phyloP scores from a whole-genome alignment of 495 filamentous ascomycete genomes.

The Jackrogersella minutella region DNA sequence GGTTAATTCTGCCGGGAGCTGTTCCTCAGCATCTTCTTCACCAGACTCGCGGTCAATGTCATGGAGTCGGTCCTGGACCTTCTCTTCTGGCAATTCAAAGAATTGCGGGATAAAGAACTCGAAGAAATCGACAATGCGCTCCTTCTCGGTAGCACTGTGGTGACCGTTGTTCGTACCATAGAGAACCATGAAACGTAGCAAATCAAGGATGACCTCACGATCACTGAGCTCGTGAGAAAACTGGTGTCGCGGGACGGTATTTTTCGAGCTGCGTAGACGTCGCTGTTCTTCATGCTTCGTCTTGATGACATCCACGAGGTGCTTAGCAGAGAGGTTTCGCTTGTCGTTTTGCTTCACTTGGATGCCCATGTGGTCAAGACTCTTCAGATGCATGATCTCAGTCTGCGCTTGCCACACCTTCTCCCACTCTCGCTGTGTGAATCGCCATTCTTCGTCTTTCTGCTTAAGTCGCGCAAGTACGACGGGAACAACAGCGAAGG shows the following conservation, averaged over 20 bases:
- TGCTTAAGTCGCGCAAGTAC: conserved; percentile 87
- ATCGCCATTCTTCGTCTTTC: conserved; percentile 96
- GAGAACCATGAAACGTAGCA: conserved; percentile 78
- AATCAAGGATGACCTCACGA: conserved; percentile 79
- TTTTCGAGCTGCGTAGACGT: conserved; percentile 67
- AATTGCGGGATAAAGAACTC: conserved; percentile 88
- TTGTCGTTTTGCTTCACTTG: conserved; percentile 85
- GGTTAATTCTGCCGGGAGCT: conserved; percentile 57
- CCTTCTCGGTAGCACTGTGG: conserved; percentile 74
- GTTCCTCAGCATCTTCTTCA: conserved; percentile 77
- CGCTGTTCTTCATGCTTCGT: conserved; percentile 86
- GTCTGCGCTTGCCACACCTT: conserved; percentile 98
- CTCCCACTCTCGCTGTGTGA: conserved; percentile 96
- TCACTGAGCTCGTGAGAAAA: conserved; percentile 77
- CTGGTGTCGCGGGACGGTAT: conserved; percentile 71
- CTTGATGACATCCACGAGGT: conserved; percentile 83
- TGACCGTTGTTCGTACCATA: conserved; percentile 73
- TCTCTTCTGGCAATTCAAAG: conserved; percentile 81
- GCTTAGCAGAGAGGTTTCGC: conserved; percentile 85
- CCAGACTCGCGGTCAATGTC: conserved; percentile 69
- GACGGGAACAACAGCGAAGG: conserved; percentile 83
- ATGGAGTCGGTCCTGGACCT: conserved; percentile 77
- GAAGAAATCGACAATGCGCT: conserved; percentile 81
- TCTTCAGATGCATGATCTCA: conserved; percentile 89
- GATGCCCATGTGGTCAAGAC: conserved; percentile 94